Conservation (phyloP, 2,329 filamentous ascomycete species). For the Curvularia hawaiiensis region DNA sequence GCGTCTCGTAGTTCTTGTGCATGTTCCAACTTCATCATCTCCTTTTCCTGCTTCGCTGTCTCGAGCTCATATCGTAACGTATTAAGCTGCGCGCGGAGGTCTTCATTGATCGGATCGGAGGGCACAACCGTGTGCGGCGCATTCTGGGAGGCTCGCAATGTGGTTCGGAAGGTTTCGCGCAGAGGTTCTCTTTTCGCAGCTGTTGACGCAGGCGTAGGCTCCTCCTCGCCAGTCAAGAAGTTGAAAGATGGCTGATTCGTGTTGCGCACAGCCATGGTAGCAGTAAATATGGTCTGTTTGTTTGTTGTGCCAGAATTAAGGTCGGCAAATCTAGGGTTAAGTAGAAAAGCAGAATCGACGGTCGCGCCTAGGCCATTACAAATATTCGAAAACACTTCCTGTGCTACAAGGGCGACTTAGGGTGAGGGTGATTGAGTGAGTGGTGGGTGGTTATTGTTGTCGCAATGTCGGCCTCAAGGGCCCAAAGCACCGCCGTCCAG, state of each 20-base stretch:
- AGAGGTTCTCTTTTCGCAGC: slow-evolving; percentile 43
- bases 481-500: slow-evolving; percentile 18
- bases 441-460: slow-evolving; percentile 12
- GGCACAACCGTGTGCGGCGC: slow-evolving; percentile 45
- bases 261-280: slow-evolving; percentile 37
- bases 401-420: not conserved
- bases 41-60: slow-evolving; percentile 84
- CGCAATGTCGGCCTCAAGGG: slow-evolving; percentile 13
- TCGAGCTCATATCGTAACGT: slow-evolving; percentile 87
- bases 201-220: slow-evolving; percentile 41
- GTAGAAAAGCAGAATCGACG: not conserved
- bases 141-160: slow-evolving; percentile 51
- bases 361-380: slow-evolving; percentile 1
- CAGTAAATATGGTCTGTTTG: slow-evolving; percentile 22
- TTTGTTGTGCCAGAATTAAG: not conserved
- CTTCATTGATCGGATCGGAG: slow-evolving; percentile 64
- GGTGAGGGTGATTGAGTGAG: not conserved
- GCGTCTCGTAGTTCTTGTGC: slow-evolving; percentile 83
- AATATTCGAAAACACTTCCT: not conserved
- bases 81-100: slow-evolving; percentile 87
- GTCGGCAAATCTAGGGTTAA: not conserved
- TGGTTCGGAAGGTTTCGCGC: slow-evolving; percentile 49
- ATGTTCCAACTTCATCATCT: slow-evolving; percentile 77
- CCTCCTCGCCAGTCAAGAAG: slow-evolving; percentile 53
- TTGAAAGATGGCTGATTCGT: slow-evolving; percentile 54